Evolutionary conservation across 257 asterid genomes (phyloP), one percentile per base, ranked within the genome.

Genomic region (Gentiana straminea): DNA sequence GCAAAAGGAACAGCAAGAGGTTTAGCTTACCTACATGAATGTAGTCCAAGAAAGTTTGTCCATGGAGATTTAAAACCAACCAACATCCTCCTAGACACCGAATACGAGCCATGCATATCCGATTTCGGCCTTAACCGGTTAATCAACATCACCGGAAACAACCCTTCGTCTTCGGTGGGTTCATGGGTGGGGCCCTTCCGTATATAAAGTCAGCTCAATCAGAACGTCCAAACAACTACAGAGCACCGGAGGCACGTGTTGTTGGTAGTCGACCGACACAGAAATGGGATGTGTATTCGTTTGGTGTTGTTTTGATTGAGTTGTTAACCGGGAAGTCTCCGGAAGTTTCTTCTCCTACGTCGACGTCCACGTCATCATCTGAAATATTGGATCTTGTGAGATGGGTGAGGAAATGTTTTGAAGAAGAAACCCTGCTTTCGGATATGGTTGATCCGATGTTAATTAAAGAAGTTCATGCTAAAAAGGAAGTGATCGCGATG

Each of bases 221-320:
- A 0, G 94, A 84, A 3, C 72, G 82, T 33, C 64, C 67, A 1
- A 83, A 86, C 80, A 75, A 70, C 68, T 86, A 91, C 59, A 73
- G 77, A 15, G 84, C 96, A 12, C 98, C 98, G 0, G 98, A 91
- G 59, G 92, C 95, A 13, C 83, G 92, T 49, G 51, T 73, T 47
- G 61, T 83, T 0, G 77, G 81, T 13, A 72, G 60, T 47, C 70
- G 87, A 24, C 95, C 98, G 2, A 84, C 95, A 45, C 98, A 91
- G 61, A 91, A 91, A 71, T 91, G 98, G 98, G 98, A 91, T 35
- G 86, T 84, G 37, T 87, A 84, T 71, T 91, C 98, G 0, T 87
- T 87, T 35, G 98, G 98, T 24, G 94, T 91, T 12, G 81, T 91
- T 35, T 50, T 91, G 49, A 89, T 91, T 1, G 98, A 91, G 68